Evolutionary conservation across 345 rosid genomes (phyloP).

Genomic region (Durio zibethinus): DNA sequence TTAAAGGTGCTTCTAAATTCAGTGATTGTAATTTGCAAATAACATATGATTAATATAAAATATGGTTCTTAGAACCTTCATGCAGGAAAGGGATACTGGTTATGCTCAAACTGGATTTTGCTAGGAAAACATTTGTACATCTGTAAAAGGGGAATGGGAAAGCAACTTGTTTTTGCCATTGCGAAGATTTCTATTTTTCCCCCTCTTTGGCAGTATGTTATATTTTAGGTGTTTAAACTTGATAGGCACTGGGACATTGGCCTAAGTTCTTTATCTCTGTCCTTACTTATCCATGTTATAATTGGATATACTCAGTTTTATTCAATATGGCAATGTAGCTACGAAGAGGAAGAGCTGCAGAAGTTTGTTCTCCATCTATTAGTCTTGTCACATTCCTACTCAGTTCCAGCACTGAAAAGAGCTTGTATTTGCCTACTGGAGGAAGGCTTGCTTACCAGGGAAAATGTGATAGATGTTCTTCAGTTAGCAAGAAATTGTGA

Average conservation of each 20-base stretch:
- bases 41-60: background rate
- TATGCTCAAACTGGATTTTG: background rate
- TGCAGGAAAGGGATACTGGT: background rate
- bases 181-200: background rate
- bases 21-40: background rate
- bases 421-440: constrained; percentile 50
- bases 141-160: background rate
- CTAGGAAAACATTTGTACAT: background rate
- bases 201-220: background rate
- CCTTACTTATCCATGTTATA: background rate
- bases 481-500: constrained; percentile 73
- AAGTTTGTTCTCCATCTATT: constrained; percentile 69
- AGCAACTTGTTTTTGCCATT: background rate
- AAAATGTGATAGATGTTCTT: constrained; percentile 80
- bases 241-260: background rate
- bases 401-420: constrained; percentile 66
- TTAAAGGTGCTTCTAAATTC: background rate
- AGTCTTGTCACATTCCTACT: constrained; percentile 72
- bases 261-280: background rate
- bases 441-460: constrained; percentile 54
- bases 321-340: constrained; percentile 47
- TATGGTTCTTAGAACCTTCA: background rate
- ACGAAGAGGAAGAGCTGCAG: constrained; percentile 64
- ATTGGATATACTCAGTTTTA: background rate
- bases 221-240: background rate